phyloP scores from a whole-genome alignment of 768 basidiomycete species.

The Harrya chromipes region DNA sequence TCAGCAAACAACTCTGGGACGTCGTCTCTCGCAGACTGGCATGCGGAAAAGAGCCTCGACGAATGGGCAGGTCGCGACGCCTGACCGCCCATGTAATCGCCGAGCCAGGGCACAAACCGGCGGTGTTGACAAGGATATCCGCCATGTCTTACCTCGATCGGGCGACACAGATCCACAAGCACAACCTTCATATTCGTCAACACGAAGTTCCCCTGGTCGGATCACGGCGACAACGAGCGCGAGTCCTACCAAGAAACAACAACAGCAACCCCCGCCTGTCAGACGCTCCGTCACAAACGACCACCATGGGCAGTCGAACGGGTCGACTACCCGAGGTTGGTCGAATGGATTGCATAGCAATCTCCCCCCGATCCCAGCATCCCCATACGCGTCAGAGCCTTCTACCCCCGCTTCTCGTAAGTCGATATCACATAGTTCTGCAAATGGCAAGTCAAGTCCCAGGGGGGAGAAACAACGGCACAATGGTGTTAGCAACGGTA shows the following conservation, averaged over 20 bases:
- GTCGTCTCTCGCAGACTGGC: conserved; percentile 61
- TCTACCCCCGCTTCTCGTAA: conserved; percentile 56
- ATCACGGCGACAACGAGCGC: conserved; percentile 21
- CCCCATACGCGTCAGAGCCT: conserved; percentile 61
- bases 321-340: conserved; percentile 27
- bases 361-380: conserved; percentile 65
- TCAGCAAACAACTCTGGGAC: conserved; percentile 70
- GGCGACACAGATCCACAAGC: conserved; percentile 22
- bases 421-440: conserved; percentile 33
- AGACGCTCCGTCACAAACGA: conserved; percentile 34
- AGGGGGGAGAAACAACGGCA: conserved; percentile 34
- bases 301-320: conserved; percentile 25
- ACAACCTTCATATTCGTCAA: conserved; percentile 34
- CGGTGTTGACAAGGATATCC: conserved; percentile 32
- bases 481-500: conserved; percentile 25
- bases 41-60: conserved; percentile 23
- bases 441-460: conserved; percentile 32
- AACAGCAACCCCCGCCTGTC: conserved; percentile 22
- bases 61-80: conserved; percentile 13
- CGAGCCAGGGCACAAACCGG: conserved; percentile 37
- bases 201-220: conserved; percentile 32
- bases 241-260: conserved; percentile 27
- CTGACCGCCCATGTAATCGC: conserved; percentile 34
- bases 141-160: conserved; percentile 30
- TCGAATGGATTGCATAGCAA: conserved; percentile 34